Evolutionary conservation across 441 rosid genomes (phyloP).

Genomic region (Francoa sonchifolia): DNA sequence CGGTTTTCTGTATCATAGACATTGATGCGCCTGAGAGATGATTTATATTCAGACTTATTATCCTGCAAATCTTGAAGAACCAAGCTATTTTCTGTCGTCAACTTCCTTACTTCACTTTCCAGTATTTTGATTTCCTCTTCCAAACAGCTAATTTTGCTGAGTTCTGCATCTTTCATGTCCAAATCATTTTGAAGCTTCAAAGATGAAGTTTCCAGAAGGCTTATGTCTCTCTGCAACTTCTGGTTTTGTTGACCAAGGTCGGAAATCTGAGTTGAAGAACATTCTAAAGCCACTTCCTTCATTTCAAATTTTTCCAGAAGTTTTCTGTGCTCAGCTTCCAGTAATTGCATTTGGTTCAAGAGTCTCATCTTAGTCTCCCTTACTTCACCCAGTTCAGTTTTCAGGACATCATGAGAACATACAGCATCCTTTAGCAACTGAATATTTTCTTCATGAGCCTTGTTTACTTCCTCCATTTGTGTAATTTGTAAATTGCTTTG

Average conservation of each 20-base stretch:
- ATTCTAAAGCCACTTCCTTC: conserved; percentile 24
- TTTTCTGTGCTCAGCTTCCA: conserved; percentile 24
- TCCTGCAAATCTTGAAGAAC: conserved; percentile 43
- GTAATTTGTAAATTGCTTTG: conserved; percentile 10
- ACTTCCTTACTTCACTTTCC: conserved; percentile 27
- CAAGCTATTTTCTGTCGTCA: conserved; percentile 29
- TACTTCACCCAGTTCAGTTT: conserved; percentile 22
- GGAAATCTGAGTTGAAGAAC: conserved; percentile 18
- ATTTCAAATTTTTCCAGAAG: conserved; percentile 19
- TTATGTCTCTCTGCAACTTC: conserved; percentile 20
- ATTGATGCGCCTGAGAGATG: conserved; percentile 18
- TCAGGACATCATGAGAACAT: conserved; percentile 16
- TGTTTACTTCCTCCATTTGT: conserved; percentile 14
- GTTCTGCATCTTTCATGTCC: conserved; percentile 22
- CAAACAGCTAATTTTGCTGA: conserved; percentile 18
- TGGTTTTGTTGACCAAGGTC: conserved; percentile 24
- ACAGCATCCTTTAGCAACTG: conserved; percentile 14
- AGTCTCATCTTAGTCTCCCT: conserved; percentile 19
- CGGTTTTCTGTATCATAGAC: conserved; percentile 24
- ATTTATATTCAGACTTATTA: conserved; percentile 32
- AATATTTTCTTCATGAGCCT: conserved; percentile 15
- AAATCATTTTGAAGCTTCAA: conserved; percentile 24
- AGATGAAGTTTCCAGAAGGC: conserved; percentile 21
- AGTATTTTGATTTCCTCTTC: conserved; percentile 26
- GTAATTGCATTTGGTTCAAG: conserved; percentile 22